These are phyloP conservation scores for Ophioceras dolichostomum DNA, from an alignment of 2,329 filamentous ascomycete genomes.

Conservation along the genomic window DNA sequence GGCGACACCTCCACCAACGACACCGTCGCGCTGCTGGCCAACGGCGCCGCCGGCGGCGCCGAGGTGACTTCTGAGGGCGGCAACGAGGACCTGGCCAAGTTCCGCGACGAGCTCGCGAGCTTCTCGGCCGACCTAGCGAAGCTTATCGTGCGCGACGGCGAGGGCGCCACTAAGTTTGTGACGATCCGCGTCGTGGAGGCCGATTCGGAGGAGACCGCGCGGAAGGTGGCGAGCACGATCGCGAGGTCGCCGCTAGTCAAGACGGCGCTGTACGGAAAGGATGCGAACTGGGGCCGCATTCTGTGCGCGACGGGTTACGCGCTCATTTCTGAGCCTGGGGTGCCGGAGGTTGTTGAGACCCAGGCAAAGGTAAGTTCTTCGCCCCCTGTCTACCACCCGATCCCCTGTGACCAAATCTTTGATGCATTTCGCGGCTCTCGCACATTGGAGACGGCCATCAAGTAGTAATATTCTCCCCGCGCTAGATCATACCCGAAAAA, in stretches of 20 bases:
- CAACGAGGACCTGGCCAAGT: slow-evolving; percentile 56
- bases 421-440: too few relatives aligned
- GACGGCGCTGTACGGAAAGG: slow-evolving; percentile 91
- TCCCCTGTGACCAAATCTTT: too few relatives aligned
- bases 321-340: slow-evolving; percentile 45
- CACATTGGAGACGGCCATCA: too few relatives aligned
- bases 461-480: background rate
- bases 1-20: slow-evolving; percentile 98
- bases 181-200: slow-evolving; percentile 76
- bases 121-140: slow-evolving; percentile 81
- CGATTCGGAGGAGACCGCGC: slow-evolving; percentile 55
- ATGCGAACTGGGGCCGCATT: slow-evolving; percentile 97
- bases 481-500: slow-evolving; percentile 48
- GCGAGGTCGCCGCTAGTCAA: slow-evolving; percentile 90
- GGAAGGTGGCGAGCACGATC: slow-evolving; percentile 75
- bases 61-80: slow-evolving; percentile 42
- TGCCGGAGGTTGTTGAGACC: slow-evolving; percentile 43
- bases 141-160: slow-evolving; percentile 88
- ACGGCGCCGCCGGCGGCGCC: slow-evolving; percentile 73
- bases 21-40: slow-evolving; percentile 87
- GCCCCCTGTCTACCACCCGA: background rate
- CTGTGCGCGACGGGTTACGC: slow-evolving; percentile 87
- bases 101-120: slow-evolving; percentile 57
- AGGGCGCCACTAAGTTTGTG: slow-evolving; percentile 97
- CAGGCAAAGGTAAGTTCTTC: background rate